These are phyloP conservation scores for Ceratocystiopsis minuta DNA, from an alignment of 2,329 filamentous ascomycete species.

Conservation along the genomic window DNA sequence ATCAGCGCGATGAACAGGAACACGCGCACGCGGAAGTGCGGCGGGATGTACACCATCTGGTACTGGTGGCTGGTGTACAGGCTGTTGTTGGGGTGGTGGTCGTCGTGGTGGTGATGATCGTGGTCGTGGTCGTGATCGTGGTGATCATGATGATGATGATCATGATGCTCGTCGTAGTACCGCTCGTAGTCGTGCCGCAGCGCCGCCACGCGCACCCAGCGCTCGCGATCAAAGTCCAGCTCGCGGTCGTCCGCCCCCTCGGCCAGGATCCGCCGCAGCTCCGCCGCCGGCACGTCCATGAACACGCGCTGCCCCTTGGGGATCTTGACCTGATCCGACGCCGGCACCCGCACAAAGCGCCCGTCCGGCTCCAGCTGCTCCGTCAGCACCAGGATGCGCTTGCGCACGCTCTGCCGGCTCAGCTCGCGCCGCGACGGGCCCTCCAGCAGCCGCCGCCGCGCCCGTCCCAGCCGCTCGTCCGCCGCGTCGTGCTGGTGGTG, in stretches of 20 bases:
- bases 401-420: conserved; percentile 17
- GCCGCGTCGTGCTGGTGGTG: conserved; percentile 17
- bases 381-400: conserved; percentile 26
- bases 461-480: background rate
- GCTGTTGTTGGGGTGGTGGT: conserved; percentile 19
- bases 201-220: too few species aligned
- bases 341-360: conserved; percentile 76
- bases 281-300: conserved; percentile 51
- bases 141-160: too few species aligned
- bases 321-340: conserved; percentile 86
- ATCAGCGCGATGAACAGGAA: conserved; percentile 75
- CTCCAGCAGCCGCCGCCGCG: background rate
- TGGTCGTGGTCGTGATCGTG: too few species aligned
- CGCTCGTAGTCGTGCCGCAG: too few species aligned
- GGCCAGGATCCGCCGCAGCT: conserved; percentile 29
- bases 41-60: conserved; percentile 63
- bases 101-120: too few species aligned
- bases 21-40: conserved; percentile 64
- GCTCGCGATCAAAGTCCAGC: too few species aligned
- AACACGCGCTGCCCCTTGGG: conserved; percentile 73
- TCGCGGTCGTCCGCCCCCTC: too few species aligned
- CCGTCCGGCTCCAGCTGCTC: conserved; percentile 50
- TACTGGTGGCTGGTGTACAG: conserved; percentile 27
- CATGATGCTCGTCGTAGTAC: too few species aligned
- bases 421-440: background rate